These are phyloP conservation scores for Magnolia changhungtana DNA, from an alignment of 164 flowering plant genomes.

Conservation along the genomic window DNA sequence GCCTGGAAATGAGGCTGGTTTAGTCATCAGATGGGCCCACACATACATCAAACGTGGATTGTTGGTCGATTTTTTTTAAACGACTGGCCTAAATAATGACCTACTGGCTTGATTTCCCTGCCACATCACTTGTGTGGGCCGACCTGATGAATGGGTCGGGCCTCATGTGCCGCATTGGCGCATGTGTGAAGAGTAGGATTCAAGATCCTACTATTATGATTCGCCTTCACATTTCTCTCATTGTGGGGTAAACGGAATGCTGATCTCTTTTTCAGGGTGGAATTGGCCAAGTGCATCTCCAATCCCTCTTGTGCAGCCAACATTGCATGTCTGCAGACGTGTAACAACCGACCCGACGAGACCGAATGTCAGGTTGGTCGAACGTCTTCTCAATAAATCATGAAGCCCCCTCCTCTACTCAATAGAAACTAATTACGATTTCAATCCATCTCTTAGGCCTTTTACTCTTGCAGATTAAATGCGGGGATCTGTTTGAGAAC, in stretches of 20 bases:
- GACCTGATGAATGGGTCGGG: too few species aligned
- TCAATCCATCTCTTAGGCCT: slow-evolving; percentile 12
- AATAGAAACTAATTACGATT: slow-evolving; percentile 13
- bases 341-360: slow-evolving; percentile 92
- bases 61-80: too few species aligned
- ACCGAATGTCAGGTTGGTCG: slow-evolving; percentile 87
- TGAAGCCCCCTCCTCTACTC: background rate
- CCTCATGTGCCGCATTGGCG: background rate
- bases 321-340: slow-evolving; percentile 94
- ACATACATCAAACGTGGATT: too few species aligned
- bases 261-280: slow-evolving; percentile 48
- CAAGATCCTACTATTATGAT: background rate
- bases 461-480: slow-evolving; percentile 65
- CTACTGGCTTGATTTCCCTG: background rate
- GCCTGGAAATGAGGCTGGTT: too few species aligned
- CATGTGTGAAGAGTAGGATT: background rate
- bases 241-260: background rate
- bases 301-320: slow-evolving; percentile 97
- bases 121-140: background rate
- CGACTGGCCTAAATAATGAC: background rate
- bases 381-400: background rate
- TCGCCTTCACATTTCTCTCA: background rate
- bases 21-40: too few species aligned
- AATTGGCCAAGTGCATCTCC: slow-evolving; percentile 81
- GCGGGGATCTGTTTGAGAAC: slow-evolving; percentile 92